Conservation (phyloP, 768 basidiomycete species). For the Cystobasidium tubakii region DNA sequence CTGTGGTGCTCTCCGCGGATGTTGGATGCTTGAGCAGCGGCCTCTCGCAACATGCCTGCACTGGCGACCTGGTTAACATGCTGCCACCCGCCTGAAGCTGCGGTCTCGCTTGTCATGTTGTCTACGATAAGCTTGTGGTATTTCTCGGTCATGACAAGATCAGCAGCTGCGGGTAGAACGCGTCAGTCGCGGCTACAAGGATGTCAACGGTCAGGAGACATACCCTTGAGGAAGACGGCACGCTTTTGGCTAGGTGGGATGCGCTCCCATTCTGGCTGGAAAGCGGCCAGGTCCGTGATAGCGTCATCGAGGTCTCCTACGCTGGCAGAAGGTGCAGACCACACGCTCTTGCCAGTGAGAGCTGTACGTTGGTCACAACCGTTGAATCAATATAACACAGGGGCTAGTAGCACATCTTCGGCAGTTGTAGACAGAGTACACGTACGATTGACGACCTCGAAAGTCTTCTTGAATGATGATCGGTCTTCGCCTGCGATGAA, state of each 20-base stretch:
- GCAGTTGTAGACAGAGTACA: not conserved
- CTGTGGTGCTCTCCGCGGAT: slow-evolving; percentile 52
- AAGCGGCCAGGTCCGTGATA: slow-evolving; percentile 2
- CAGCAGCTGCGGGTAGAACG: slow-evolving; percentile 49
- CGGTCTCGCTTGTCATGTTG: slow-evolving; percentile 52
- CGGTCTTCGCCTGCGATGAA: slow-evolving; percentile 17
- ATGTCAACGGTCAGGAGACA: not conserved
- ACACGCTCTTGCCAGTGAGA: slow-evolving; percentile 7
- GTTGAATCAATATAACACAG: too few species aligned
- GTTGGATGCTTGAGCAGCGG: slow-evolving; percentile 50
- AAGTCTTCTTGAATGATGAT: not conserved
- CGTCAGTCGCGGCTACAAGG: not conserved
- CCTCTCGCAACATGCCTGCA: slow-evolving; percentile 44
- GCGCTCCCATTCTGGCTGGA: slow-evolving; percentile 31
- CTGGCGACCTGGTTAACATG: slow-evolving; percentile 47
- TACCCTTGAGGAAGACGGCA: slow-evolving; percentile 53
- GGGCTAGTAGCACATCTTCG: too few species aligned
- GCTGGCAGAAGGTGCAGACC: not conserved
- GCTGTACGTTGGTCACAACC: not conserved
- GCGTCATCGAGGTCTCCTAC: not conserved
- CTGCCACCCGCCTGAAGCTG: slow-evolving; percentile 46
- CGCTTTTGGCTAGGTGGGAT: slow-evolving; percentile 45
- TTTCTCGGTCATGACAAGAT: slow-evolving; percentile 53
- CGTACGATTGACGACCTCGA: slow-evolving; percentile 17
- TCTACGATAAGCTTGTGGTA: slow-evolving; percentile 51